Conservation (phyloP, 78 protist genomes). For the Capsaspora owczarzaki region DNA sequence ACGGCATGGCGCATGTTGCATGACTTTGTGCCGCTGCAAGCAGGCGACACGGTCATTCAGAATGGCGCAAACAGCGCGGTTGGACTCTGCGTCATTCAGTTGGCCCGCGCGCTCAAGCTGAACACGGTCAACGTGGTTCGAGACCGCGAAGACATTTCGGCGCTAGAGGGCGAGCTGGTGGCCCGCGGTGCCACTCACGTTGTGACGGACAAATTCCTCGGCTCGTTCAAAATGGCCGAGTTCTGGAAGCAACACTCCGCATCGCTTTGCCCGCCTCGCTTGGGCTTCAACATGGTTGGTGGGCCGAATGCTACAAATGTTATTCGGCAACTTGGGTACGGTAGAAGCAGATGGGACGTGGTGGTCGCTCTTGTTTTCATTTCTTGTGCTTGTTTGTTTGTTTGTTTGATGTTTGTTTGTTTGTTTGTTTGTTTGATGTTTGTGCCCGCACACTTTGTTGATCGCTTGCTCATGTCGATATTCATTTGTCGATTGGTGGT, state of each 20-base stretch:
- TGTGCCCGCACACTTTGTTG: neutral
- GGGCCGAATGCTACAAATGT: slow-evolving; percentile 58
- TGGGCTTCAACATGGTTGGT: slow-evolving; percentile 72
- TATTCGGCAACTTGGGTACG: slow-evolving; percentile 46
- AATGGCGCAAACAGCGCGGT: slow-evolving; percentile 78
- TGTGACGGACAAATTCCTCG: slow-evolving; percentile 47
- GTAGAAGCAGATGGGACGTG: neutral
- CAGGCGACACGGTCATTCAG: slow-evolving; percentile 76
- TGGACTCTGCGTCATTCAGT: slow-evolving; percentile 65
- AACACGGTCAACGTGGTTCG: slow-evolving; percentile 65
- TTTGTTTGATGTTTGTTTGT: neutral
- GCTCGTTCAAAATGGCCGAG: slow-evolving; percentile 26
- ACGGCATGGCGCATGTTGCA: slow-evolving; percentile 74
- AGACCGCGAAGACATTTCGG: slow-evolving; percentile 37
- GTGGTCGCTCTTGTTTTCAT: neutral
- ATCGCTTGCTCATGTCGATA: neutral
- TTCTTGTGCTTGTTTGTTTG: neutral
- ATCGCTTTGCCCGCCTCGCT: slow-evolving; percentile 12
- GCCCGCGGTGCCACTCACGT: slow-evolving; percentile 69
- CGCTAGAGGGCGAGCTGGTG: slow-evolving; percentile 28
- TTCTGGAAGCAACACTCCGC: neutral
- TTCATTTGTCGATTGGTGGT: neutral
- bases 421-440: neutral
- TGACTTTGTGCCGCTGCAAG: slow-evolving; percentile 58
- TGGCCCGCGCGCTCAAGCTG: slow-evolving; percentile 53